Evolutionary conservation across 352 stramenopile genomes (phyloP), one percentile per base, ranked within the genome.

Genomic region (Aphanomyces invadans): DNA sequence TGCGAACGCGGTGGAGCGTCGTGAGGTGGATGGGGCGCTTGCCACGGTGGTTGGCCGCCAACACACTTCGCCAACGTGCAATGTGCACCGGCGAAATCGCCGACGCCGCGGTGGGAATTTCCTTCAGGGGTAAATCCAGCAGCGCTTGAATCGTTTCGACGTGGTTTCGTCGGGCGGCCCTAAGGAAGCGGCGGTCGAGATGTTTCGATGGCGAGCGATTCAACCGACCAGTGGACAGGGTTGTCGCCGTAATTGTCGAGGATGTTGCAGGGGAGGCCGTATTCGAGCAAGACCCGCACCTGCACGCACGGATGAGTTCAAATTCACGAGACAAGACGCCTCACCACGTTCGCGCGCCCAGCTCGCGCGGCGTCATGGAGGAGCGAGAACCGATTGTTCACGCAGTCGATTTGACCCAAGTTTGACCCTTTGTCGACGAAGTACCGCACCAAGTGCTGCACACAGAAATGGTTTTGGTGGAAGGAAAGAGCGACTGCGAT

Each of bases 341-440:
- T 19, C 72, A 90, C 80, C 36, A 88, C 77, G 62, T 73, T 48
- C 3, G 64, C 65, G 57, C 88, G 76, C 2, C 81, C 81, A 38
- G 78, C 71, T 52, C 81, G 72, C 38, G 78, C 80, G 21, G 77
- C 75, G 54, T 90, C 81, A 48, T 90, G 81, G 17, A 90, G 56
- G 9, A 90, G 56, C 12, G 81, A 82, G 62, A 86, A 88, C 0
- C 72, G 71, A 49, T 90, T 90, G 63, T 71, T 77, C 21, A 71
- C 71, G 52, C 73, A 80, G 56, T 90, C 81, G 15, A 87, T 61
- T 26, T 68, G 71, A 38, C 79, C 60, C 10, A 83, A 61, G 69
- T 85, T 72, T 2, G 77, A 79, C 9, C 77, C 80, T 77, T 89
- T 77, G 19, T 81, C 76, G 15, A 89, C 44, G 10, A 89, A 79